A percentile compares a stretch with the other conserved stretches of the same genome.
phyloP scores from a whole-genome alignment of 805 yeast genomes.

The Saccharomyces paradoxus region DNA sequence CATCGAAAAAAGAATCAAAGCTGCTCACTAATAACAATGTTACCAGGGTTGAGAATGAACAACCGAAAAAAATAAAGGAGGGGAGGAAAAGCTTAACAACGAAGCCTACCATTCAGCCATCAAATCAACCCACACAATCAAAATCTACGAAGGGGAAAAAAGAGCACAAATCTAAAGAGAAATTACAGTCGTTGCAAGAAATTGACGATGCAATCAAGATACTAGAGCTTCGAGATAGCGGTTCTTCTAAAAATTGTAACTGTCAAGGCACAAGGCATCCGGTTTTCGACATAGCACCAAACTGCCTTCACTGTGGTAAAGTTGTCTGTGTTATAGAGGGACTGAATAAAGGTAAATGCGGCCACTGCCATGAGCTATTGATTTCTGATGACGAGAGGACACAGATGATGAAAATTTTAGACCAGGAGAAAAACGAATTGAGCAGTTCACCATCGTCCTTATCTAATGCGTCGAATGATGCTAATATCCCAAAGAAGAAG shows the following conservation, averaged over 20 bases:
- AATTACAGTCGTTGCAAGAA: conserved; percentile 51
- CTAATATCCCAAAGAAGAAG: conserved; percentile 27
- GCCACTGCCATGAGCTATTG: conserved; percentile 66
- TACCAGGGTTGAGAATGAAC: neutral
- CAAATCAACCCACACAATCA: neutral
- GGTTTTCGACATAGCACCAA: conserved; percentile 81
- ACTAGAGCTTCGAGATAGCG: conserved; percentile 34
- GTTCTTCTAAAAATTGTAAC: conserved; percentile 41
- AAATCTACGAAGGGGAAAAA: conserved; percentile 1
- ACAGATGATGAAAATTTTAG: conserved; percentile 46
- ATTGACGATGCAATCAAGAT: conserved; percentile 54
- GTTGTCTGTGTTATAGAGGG: conserved; percentile 89
- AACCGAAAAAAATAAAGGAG: neutral
- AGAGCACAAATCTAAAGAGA: conserved; percentile 25
- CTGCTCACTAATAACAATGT: neutral
- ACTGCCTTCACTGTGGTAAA: conserved; percentile 90
- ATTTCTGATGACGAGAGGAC: conserved; percentile 53
- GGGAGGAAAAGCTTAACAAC: neutral
- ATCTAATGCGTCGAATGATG: conserved; percentile 10
- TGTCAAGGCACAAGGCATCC: conserved; percentile 90
- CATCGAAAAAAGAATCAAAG: neutral
- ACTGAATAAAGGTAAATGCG: conserved; percentile 63
- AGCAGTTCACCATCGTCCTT: conserved; percentile 17
- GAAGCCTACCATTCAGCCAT: neutral
- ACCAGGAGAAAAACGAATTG: conserved; percentile 43